These are phyloP conservation scores for Macrophomina tecta DNA, from an alignment of 2,329 filamentous ascomycete species.

Conservation along the genomic window DNA sequence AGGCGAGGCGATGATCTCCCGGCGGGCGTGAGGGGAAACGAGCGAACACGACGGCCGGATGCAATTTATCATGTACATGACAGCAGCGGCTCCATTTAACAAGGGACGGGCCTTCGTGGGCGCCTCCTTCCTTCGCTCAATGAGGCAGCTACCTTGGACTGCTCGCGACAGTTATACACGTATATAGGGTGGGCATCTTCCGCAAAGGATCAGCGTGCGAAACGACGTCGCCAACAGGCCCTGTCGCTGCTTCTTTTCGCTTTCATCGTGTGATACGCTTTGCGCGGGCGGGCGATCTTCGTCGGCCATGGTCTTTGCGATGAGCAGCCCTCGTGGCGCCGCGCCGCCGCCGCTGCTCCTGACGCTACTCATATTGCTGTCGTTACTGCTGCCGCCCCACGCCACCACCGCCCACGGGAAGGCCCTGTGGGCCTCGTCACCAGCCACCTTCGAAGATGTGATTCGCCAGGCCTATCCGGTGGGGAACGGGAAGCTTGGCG, in stretches of 20 bases:
- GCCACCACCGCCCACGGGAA: slow-evolving; percentile 30
- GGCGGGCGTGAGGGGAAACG: neutral
- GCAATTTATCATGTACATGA: neutral
- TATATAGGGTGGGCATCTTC: neutral
- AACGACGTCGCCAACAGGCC: neutral
- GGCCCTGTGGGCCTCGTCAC: slow-evolving; percentile 33
- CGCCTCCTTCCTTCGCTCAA: neutral
- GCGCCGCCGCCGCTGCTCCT: neutral
- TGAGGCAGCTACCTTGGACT: neutral
- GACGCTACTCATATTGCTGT: neutral
- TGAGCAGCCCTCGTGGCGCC: neutral
- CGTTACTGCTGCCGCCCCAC: neutral
- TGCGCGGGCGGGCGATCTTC: neutral
- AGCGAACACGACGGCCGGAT: neutral
- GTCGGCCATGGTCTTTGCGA: neutral
- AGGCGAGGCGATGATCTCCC: neutral
- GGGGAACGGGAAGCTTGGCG: slow-evolving; percentile 57
- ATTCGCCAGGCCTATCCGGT: slow-evolving; percentile 49
- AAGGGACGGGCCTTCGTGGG: neutral
- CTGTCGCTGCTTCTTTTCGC: neutral
- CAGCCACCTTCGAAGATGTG: slow-evolving; percentile 32
- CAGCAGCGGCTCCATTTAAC: neutral
- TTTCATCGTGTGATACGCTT: neutral
- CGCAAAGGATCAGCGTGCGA: neutral
- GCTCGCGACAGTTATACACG: neutral